Conservation (phyloP, 2,329 filamentous ascomycete species). For the Fusarium circinatum region DNA sequence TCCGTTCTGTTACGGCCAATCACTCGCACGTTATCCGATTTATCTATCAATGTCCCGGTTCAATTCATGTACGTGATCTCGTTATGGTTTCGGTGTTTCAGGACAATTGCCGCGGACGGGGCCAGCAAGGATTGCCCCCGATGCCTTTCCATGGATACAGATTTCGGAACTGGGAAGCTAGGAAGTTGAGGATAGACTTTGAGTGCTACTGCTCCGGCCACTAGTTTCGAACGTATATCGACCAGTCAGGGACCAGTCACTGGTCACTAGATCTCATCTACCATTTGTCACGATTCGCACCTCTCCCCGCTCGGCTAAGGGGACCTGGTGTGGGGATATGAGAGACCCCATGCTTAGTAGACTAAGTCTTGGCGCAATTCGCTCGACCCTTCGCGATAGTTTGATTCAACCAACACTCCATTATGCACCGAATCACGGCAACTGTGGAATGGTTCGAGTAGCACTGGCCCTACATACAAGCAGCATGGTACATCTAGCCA, state of each 20-base stretch:
- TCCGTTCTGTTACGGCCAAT: constrained; percentile 21
- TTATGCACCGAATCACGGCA: neutral
- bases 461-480: neutral
- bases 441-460: constrained; percentile 3
- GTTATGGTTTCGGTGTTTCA: constrained; percentile 9
- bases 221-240: constrained; percentile 23
- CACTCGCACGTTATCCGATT: constrained; percentile 9
- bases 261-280: constrained; percentile 24
- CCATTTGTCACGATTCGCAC: constrained; percentile 12
- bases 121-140: neutral
- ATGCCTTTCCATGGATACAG: constrained; percentile 7
- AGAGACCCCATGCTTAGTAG: constrained; percentile 13
- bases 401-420: neutral
- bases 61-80: constrained; percentile 20
- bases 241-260: constrained; percentile 13
- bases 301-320: constrained; percentile 7
- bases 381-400: constrained; percentile 1
- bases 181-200: constrained; percentile 5
- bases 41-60: constrained; percentile 12
- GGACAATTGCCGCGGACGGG: constrained; percentile 2
- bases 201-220: constrained; percentile 17
- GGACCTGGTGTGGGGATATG: constrained; percentile 17
- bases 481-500: constrained; percentile 1
- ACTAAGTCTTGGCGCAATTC: constrained; percentile 20
- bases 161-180: neutral